These are phyloP conservation scores for Trichoderma atrobrunneum DNA, from an alignment of 2,329 filamentous ascomycete genomes.

Conservation along the genomic window DNA sequence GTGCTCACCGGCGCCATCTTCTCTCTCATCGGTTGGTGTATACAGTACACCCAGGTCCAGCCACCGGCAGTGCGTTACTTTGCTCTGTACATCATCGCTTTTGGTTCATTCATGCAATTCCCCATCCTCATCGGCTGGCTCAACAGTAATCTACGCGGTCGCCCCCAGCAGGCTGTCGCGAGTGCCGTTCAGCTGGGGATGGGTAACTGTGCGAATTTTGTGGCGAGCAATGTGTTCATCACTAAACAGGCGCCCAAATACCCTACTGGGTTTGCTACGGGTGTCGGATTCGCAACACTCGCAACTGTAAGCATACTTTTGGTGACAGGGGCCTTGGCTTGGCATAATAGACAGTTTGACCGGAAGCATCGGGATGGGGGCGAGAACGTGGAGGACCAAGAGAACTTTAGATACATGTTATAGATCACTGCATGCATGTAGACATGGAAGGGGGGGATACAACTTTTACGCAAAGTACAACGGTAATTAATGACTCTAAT, in stretches of 20 bases:
- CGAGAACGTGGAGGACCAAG: background rate
- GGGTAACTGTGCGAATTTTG: background rate
- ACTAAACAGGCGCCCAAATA: background rate
- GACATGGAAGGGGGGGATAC: background rate
- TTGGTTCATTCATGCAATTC: background rate
- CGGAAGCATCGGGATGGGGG: background rate
- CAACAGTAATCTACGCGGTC: background rate
- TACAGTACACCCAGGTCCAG: background rate
- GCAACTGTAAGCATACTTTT: background rate
- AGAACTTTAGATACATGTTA: background rate
- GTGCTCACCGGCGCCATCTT: background rate
- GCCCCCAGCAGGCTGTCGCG: background rate
- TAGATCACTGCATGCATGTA: background rate
- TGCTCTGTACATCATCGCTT: background rate
- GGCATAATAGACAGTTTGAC: background rate
- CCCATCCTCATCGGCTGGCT: conserved; percentile 3
- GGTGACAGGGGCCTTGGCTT: background rate
- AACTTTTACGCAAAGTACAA: background rate
- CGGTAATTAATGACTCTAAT: background rate
- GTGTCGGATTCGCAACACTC: background rate
- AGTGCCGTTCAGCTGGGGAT: background rate
- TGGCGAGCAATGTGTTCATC: conserved; percentile 1
- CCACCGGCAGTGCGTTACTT: background rate
- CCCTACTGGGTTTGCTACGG: background rate
- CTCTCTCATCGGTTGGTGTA: background rate